Base-by-base conservation (phyloP, 2,329 filamentous ascomycete species). In the Sarocladium oryzae region DNA sequence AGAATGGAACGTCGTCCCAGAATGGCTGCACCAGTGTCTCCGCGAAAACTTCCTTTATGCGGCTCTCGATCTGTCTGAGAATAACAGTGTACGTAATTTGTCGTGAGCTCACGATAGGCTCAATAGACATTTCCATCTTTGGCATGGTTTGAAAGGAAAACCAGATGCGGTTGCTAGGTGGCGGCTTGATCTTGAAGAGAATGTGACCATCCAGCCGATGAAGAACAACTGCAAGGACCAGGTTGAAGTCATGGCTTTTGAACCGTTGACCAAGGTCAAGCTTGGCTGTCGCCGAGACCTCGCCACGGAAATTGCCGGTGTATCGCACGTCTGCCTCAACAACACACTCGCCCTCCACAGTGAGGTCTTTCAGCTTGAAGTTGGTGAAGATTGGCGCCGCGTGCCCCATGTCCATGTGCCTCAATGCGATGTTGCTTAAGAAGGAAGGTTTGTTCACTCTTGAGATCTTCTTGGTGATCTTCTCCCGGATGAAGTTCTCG, bases 71-170 rank as follows among this genome's bases (percentile, higher is more conserved):
- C 55, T 95, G 89, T 48, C 90, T 83, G 11, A 97, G 77, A 51
- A 99, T 93, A 53, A 96, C 80, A 2, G 86, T 88, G 66, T 96
- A 97, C 0, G 93, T 97, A 57, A 99, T 96, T 65, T 97, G 92
- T 53, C 92, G 83, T 13, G 90, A 87, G 70, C 91, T 96, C 49
- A 99, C 90, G 58, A 99, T 91, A 3, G 93, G 93, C 65, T 97
- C 90, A 38, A 97, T 89, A n/a, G 82, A 82, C 76, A 96, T 84
- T 55, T 95, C 90, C 72, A 99, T 86, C 63, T 92, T 91, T 16
- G 93, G 93, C 77, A 90, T 88, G n/a, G 83, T 83, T 64, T 95
- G 88, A 63, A 99, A 99, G 1, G 90, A 86, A 58, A 97, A 82
- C 93, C 93, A 99, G n/a, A 96, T 67, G 36, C 93, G 82, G 65